phyloP scores from a whole-genome alignment of 495 filamentous ascomycete genomes.

The Tuber melanosporum region DNA sequence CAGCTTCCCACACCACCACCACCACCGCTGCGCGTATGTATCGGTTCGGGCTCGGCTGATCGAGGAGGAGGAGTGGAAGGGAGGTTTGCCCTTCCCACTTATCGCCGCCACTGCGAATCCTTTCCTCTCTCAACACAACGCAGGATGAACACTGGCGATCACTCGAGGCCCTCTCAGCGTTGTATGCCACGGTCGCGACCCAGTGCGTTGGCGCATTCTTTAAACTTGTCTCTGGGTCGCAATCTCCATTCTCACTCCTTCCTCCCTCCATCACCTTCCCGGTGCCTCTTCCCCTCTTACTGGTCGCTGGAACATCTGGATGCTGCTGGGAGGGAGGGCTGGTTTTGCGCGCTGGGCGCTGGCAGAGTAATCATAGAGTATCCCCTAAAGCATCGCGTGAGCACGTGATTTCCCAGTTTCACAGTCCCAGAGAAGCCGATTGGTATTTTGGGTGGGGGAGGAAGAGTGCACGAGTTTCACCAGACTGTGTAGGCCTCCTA shows the following conservation, averaged over 20 bases:
- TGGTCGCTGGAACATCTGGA: not conserved
- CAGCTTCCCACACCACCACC: not conserved
- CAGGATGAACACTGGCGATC: not conserved
- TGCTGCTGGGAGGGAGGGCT: not conserved
- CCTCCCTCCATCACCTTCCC: not conserved
- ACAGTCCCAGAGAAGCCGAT: not conserved
- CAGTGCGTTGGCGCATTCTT: not conserved
- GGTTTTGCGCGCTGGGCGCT: not conserved
- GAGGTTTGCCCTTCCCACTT: conserved; percentile 14
- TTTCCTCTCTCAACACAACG: conserved; percentile 3
- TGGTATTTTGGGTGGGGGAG: not conserved
- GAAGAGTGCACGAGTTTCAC: not conserved
- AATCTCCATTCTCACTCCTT: not conserved
- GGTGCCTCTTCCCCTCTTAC: not conserved
- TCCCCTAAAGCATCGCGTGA: not conserved
- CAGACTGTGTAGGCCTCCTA: not conserved
- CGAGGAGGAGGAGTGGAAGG: not conserved
- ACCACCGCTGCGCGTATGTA: not conserved
- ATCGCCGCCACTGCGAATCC: conserved; percentile 24
- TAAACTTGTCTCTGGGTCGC: not conserved
- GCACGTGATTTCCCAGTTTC: not conserved
- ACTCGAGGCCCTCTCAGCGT: not conserved
- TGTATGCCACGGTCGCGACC: not conserved
- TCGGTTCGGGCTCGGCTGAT: not conserved
- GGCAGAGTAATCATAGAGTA: not conserved